phyloP scores from a whole-genome alignment of 495 filamentous ascomycete genomes.

The Neurospora sp. region DNA sequence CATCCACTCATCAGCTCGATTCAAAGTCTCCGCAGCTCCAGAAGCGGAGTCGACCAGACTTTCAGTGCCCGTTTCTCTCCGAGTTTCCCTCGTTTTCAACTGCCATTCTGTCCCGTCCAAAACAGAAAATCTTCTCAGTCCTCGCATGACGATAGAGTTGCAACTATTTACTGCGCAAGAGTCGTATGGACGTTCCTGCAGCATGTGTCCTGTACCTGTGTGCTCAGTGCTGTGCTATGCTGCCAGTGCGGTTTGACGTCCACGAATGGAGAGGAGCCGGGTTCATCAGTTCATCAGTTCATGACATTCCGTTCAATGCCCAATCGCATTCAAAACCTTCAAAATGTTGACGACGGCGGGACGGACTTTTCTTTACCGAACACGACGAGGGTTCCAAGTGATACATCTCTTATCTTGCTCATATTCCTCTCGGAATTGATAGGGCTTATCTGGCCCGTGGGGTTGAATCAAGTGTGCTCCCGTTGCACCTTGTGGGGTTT shows the following conservation, averaged over 20 bases:
- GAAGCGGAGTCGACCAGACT: background rate
- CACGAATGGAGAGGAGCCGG: background rate
- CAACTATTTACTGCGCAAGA: background rate
- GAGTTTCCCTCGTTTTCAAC: background rate
- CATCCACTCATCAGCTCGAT: background rate
- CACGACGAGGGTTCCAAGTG: background rate
- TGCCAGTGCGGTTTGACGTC: background rate
- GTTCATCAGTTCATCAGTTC: background rate
- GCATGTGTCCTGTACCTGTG: background rate
- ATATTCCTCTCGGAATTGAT: background rate
- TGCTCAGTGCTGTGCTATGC: background rate
- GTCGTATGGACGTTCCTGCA: background rate
- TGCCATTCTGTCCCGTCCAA: background rate
- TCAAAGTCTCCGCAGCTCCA: background rate
- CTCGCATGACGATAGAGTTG: background rate
- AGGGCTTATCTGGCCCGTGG: background rate
- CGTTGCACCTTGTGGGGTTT: background rate
- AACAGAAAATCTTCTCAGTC: background rate
- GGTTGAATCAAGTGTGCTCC: too few species aligned
- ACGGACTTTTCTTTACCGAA: background rate
- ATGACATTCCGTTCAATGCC: background rate
- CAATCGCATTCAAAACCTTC: background rate
- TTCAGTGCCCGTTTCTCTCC: background rate
- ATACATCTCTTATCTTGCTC: background rate
- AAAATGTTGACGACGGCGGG: background rate